Base-by-base conservation (phyloP, 441 rosid species). In the Adansonia madagascariensis region DNA sequence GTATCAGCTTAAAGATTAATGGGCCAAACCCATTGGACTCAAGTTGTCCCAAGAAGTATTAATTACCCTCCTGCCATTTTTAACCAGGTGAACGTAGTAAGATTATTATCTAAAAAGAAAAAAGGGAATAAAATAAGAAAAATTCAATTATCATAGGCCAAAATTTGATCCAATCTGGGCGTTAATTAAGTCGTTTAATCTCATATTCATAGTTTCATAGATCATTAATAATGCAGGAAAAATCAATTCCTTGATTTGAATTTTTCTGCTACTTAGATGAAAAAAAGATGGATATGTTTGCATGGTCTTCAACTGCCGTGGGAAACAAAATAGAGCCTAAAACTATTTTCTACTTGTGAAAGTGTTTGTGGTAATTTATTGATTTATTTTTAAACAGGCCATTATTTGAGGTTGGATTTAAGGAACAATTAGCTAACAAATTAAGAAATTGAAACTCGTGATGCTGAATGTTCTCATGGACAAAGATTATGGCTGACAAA, bases 341-440 rank as follows among this genome's bases (percentile, higher is more conserved):
- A 10, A 31, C 53, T 15, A 49, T 49, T 2, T 49, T 20, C 14
- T 8, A n/a, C 44, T n/a, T 41, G 15, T 46, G 53, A 47, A 66
- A 46, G 35, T 44, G n/a, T 46, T 24, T 46, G 17, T 11, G 39
- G 57, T 47, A 69, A 47, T 47, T 22, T 18, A n/a, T 52, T 69
- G n/a, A 49, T 49, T 49, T 68, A 12, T 31, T 24, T 12, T 20
- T 53, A 39, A 75, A 41, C 24, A 49, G 15, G 49, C 59, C 63
- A 74, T 74, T 8, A 79, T 79, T 74, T 57, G 78, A 79, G 73
- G 63, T 79, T 49, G 24, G 67, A 44, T 75, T 79, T 52, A 74
- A 74, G 76, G 20, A 59, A 60, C 59, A 46, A 39, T 73, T 41
- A 57, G 43, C 53, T 7, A 20, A 43, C 43, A 46, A 43, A 41